Conservation (phyloP, 148 eudicot species). For the Diospyros lotus region DNA sequence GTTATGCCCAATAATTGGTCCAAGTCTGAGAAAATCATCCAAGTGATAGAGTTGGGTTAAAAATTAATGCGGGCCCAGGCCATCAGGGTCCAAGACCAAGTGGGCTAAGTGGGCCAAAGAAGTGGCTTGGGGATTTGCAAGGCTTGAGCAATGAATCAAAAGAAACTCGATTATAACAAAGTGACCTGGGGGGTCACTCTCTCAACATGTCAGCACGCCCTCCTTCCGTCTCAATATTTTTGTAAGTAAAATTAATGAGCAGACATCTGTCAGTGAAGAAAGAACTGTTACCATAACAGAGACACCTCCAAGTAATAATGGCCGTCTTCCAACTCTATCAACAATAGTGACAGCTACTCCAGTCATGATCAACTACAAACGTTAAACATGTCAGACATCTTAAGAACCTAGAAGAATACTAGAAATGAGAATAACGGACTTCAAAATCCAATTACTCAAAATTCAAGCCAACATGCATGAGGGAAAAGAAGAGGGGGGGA, state of each 20-base stretch:
- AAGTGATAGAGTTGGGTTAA: too few relatives aligned
- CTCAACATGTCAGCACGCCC: background rate
- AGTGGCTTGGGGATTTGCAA: too few relatives aligned
- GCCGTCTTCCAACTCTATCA: slow-evolving; percentile 95
- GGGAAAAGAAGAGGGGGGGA: background rate
- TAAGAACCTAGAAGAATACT: background rate
- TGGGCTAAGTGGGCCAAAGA: too few relatives aligned
- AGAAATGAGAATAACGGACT: background rate
- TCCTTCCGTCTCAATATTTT: background rate
- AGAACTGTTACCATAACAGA: slow-evolving; percentile 68
- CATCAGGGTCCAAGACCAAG: too few relatives aligned
- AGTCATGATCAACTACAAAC: slow-evolving; percentile 74
- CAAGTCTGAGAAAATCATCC: background rate
- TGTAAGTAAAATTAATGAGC: background rate
- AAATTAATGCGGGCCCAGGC: too few relatives aligned
- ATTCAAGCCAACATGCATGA: background rate
- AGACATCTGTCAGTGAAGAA: background rate
- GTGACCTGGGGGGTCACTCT: too few relatives aligned
- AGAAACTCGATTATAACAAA: too few relatives aligned
- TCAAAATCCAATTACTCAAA: background rate
- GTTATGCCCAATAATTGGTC: background rate
- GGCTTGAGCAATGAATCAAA: too few relatives aligned
- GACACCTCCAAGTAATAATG: slow-evolving; percentile 92
- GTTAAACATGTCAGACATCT: background rate
- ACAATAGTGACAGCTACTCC: slow-evolving; percentile 75